Conservation (phyloP, 495 filamentous ascomycete species). For the Ascobolus immersus region DNA sequence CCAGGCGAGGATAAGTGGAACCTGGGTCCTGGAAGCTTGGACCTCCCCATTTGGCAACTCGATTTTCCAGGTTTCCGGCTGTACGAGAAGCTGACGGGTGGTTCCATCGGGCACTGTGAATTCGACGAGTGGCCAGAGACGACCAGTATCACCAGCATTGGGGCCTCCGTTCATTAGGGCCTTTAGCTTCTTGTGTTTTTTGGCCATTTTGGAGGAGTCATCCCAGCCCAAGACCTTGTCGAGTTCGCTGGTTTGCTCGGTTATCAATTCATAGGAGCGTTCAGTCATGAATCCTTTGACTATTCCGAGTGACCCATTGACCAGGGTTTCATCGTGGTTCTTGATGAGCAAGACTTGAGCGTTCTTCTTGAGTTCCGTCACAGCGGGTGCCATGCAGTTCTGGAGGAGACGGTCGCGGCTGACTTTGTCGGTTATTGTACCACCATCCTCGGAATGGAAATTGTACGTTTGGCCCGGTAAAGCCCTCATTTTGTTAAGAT, state of each 20-base stretch:
- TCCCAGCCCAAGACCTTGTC: too few species aligned
- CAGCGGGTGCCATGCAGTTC: slow-evolving; percentile 76
- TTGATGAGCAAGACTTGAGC: slow-evolving; percentile 99
- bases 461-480: slow-evolving; percentile 39
- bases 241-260: too few species aligned
- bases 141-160: slow-evolving; percentile 16
- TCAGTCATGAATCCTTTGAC: slow-evolving; percentile 74
- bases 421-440: slow-evolving; percentile 36
- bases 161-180: slow-evolving; percentile 14
- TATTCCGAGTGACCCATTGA: slow-evolving; percentile 79
- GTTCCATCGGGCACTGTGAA: slow-evolving; percentile 60
- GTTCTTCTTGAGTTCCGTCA: slow-evolving; percentile 60
- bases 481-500: slow-evolving; percentile 41
- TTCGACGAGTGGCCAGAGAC: slow-evolving; percentile 54
- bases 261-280: slow-evolving; percentile 40
- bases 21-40: slow-evolving; percentile 53
- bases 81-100: slow-evolving; percentile 49
- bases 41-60: slow-evolving; percentile 88
- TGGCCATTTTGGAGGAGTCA: too few species aligned
- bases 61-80: slow-evolving; percentile 80
- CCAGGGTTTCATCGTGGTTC: slow-evolving; percentile 78
- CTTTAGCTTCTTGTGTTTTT: too few species aligned
- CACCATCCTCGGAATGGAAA: slow-evolving; percentile 52
- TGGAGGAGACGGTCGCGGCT: slow-evolving; percentile 51
- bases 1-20: slow-evolving; percentile 86